Conservation (phyloP, 139 green algal genomes). For the Parachlorella kessleri region DNA sequence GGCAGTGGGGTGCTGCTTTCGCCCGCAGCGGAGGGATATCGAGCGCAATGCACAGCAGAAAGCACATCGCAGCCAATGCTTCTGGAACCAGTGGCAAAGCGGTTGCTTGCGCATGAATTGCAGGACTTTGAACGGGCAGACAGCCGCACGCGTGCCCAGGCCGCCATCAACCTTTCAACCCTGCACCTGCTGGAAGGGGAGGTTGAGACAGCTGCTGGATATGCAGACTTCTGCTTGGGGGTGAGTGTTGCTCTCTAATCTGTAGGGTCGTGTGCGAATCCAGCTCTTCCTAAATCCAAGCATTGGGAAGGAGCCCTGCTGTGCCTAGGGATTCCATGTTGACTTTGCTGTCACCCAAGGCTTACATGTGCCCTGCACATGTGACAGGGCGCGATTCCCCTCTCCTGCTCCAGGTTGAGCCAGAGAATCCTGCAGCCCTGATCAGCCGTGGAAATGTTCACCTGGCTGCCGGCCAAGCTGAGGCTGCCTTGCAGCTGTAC, state of each 20-base stretch:
- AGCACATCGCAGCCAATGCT: no score
- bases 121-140: conserved; percentile 83
- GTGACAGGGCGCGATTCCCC: no score
- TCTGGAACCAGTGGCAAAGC: no score
- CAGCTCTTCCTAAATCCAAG: no score
- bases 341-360: no score
- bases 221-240: conserved; percentile 69
- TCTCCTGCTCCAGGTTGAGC: conserved; percentile 70
- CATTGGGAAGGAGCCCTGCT: no score
- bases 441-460: conserved; percentile 54
- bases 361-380: no score
- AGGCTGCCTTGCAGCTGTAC: conserved; percentile 46
- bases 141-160: conserved; percentile 62
- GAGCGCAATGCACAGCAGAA: no score
- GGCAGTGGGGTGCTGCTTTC: no score
- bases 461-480: conserved; percentile 5
- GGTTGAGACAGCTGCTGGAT: conserved; percentile 62
- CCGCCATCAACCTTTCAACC: conserved; percentile 83
- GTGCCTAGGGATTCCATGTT: no score
- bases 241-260: neutral
- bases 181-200: conserved; percentile 81
- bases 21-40: no score
- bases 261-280: no score
- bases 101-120: neutral
- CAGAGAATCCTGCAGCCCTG: conserved; percentile 77